A percentile compares a stretch with the other conserved stretches of the same genome.
phyloP scores from a whole-genome alignment of 768 basidiomycete species.

The Podaxis sp. region DNA sequence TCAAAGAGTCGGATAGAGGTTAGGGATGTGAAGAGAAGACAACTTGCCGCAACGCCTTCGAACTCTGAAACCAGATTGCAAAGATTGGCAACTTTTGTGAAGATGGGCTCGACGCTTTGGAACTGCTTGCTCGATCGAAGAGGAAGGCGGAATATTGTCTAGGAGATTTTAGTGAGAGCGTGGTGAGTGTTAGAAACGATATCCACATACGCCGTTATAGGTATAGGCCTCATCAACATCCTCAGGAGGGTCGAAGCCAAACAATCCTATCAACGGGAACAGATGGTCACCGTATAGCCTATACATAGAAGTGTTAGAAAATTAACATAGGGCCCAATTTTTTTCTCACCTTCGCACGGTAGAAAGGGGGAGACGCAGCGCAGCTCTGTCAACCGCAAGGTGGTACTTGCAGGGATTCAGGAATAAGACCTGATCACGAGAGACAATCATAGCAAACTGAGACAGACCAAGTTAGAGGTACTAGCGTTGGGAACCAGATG shows the following conservation, averaged over 20 bases:
- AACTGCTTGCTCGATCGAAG: constrained; percentile 30
- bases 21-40: constrained; percentile 39
- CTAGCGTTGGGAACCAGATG: neutral
- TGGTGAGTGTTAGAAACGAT: neutral
- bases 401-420: constrained; percentile 44
- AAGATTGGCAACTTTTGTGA: constrained; percentile 18
- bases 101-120: constrained; percentile 20
- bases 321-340: neutral
- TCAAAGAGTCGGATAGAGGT: constrained; percentile 24
- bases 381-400: constrained; percentile 33
- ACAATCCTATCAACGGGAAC: constrained; percentile 36
- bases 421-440: constrained; percentile 32
- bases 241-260: constrained; percentile 24
- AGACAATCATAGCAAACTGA: constrained; percentile 33
- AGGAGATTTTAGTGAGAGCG: neutral
- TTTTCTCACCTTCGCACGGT: constrained; percentile 14
- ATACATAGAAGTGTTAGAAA: neutral
- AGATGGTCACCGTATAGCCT: constrained; percentile 43
- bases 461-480: neutral
- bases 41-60: constrained; percentile 28
- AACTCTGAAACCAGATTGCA: constrained; percentile 31
- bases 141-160: constrained; percentile 49
- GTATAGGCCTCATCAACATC: neutral
- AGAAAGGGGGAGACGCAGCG: constrained; percentile 31
- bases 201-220: constrained; percentile 7